Percentiles rank a stretch among this genome's conserved stretches.
Conservation (phyloP, 768 basidiomycete species). For the Boletus eberwhitei region DNA sequence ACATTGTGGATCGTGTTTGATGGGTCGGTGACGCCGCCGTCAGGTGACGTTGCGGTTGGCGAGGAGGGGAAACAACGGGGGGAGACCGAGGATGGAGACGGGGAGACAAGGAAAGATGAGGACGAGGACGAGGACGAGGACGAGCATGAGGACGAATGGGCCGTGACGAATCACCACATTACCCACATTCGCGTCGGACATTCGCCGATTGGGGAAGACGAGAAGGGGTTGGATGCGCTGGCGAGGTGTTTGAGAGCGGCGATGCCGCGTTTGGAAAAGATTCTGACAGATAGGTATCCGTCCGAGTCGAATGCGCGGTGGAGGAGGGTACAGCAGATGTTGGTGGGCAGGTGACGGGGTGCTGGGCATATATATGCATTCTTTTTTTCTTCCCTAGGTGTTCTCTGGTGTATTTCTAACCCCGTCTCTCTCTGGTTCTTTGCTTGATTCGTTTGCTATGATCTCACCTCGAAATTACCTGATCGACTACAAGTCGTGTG, state of each 20-base stretch:
- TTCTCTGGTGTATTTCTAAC: not conserved
- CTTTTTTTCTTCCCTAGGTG: not conserved
- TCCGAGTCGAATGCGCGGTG: conserved; percentile 14
- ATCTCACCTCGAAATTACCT: no score
- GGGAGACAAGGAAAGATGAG: not conserved
- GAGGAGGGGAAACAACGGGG: not conserved
- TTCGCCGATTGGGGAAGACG: conserved; percentile 21
- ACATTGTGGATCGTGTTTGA: conserved; percentile 23
- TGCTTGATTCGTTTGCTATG: no score
- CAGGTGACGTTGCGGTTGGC: not conserved
- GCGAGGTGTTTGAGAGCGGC: conserved; percentile 16
- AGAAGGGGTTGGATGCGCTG: not conserved
- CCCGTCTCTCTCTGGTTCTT: no score
- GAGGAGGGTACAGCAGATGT: conserved; percentile 9
- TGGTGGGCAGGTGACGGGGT: conserved; percentile 1
- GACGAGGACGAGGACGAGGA: not conserved
- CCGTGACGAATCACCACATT: conserved; percentile 16
- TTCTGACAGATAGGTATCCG: conserved; percentile 12
- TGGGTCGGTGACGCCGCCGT: conserved; percentile 6
- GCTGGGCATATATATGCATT: not conserved
- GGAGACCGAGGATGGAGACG: not conserved
- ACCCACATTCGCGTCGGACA: conserved; percentile 20
- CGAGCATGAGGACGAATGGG: conserved; percentile 10
- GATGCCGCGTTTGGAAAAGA: conserved; percentile 25
- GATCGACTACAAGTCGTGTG: no score